phyloP scores from a whole-genome alignment of 768 basidiomycete genomes.

The Podaxis carcinomalis region DNA sequence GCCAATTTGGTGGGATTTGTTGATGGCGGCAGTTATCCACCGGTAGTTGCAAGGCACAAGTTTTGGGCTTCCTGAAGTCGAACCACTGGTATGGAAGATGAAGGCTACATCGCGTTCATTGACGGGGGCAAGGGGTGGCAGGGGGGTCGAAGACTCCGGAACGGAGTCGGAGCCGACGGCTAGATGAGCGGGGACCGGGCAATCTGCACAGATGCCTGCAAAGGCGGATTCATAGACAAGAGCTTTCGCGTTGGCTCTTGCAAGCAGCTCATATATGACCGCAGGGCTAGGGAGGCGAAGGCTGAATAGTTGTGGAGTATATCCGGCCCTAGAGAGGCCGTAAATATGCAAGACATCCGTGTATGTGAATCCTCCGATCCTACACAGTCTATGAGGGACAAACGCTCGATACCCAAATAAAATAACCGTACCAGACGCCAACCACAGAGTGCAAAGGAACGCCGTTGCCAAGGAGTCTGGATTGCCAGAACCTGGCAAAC shows the following conservation, averaged over 20 bases:
- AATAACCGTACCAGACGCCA: conserved; percentile 61
- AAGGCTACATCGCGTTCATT: conserved; percentile 43
- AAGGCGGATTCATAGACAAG: conserved; percentile 64
- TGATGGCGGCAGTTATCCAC: conserved; percentile 57
- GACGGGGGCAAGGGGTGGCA: neutral
- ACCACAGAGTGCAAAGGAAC: conserved; percentile 57
- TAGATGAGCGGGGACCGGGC: conserved; percentile 45
- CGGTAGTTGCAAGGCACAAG: conserved; percentile 66
- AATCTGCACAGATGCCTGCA: conserved; percentile 33
- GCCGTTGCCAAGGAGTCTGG: conserved; percentile 37
- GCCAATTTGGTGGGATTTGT: conserved; percentile 54
- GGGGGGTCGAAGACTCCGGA: conserved; percentile 27
- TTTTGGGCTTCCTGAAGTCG: conserved; percentile 80
- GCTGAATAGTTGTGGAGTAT: conserved; percentile 74
- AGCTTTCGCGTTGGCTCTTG: conserved; percentile 54
- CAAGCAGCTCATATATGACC: conserved; percentile 66
- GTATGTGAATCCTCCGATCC: conserved; percentile 73
- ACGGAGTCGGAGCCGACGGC: conserved; percentile 37
- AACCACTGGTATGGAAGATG: conserved; percentile 79
- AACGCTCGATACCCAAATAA: neutral
- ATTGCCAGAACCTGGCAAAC: conserved; percentile 61
- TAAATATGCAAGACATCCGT: conserved; percentile 70
- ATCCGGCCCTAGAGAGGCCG: conserved; percentile 70
- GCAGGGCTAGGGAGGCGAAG: conserved; percentile 67
- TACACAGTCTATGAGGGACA: conserved; percentile 23